Base-by-base conservation (phyloP, 2,329 filamentous ascomycete species). In the Epichloe coenophiala region DNA sequence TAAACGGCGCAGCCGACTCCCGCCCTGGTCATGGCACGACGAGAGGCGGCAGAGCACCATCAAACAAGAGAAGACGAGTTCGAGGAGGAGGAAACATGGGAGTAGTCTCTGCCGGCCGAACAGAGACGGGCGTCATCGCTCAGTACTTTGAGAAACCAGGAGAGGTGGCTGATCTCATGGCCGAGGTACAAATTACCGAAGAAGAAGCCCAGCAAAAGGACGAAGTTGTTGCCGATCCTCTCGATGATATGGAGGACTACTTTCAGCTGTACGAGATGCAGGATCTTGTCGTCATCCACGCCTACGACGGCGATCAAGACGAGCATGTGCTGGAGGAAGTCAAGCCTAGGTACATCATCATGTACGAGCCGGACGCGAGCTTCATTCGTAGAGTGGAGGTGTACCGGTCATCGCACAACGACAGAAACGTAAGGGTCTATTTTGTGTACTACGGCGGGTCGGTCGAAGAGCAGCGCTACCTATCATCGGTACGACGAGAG, bases 361-460 rank as follows among this genome's bases (percentile, higher is more conserved):
- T 98, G 93, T 98, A 96, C 66, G 93, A 97, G 64, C 91, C 93
- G 1, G 89, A 97, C 57, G 82, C 91, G 3, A 83, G 91, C 3
- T 98, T 98, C 65, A 95, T 97, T 60, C 82, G 93, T 13, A 78
- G 91, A 38, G 85, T 98, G 19, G 93, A 98, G 64, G 90, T 97
- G 2, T 98, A 97, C 68, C 83, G 93, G 39, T 95, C 89, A 48
- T 96, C 90, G 9, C 93, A 98, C 68, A 86, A 83, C 52, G 88
- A 91, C 63, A 77, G 89, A 37, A 89, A 88, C 60, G 87, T 97
- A 41, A 80, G 88, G 42, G 90, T 95, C 1, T 98, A 96, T 70
- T 97, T 97, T 65, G 81, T 97, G 73, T 97, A 95, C 69, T 98
- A 98, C 56, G 85, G 88, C 36, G 86, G 86, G 3, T 96, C 89